phyloP scores from a whole-genome alignment of 805 yeast species.

The Kazachstania africana region DNA sequence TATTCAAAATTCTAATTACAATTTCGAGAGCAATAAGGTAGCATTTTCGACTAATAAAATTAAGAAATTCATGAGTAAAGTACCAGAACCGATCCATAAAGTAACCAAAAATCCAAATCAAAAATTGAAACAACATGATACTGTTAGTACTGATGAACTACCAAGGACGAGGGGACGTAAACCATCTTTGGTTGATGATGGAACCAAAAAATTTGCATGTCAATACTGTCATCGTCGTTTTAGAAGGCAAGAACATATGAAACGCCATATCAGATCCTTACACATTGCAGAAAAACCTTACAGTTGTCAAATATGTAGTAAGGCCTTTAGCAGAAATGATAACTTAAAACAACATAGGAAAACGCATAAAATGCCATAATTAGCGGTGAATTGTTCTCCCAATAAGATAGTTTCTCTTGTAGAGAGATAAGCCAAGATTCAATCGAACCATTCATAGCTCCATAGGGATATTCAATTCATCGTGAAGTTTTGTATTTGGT shows the following conservation, averaged over 20 bases:
- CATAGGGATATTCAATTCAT: slow-evolving; percentile 35
- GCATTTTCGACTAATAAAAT: too few relatives aligned
- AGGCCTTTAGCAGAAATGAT: slow-evolving; percentile 55
- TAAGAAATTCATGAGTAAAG: too few relatives aligned
- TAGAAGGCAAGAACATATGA: slow-evolving; percentile 66
- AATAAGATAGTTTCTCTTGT: too few relatives aligned
- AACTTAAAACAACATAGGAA: slow-evolving; percentile 56
- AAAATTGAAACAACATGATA: slow-evolving; percentile 1
- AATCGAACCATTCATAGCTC: too few relatives aligned
- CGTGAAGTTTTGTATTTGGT: slow-evolving; percentile 20
- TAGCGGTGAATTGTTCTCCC: too few relatives aligned
- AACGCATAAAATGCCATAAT: too few relatives aligned
- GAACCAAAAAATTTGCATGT: slow-evolving; percentile 47
- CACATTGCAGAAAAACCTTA: slow-evolving; percentile 66
- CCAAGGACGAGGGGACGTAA: slow-evolving; percentile 48
- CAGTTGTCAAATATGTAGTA: slow-evolving; percentile 46
- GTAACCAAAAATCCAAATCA: background rate
- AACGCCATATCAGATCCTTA: slow-evolving; percentile 59
- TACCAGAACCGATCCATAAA: too few relatives aligned
- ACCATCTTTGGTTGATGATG: slow-evolving; percentile 50
- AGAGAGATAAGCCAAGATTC: background rate
- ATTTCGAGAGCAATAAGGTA: too few relatives aligned
- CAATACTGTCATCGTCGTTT: slow-evolving; percentile 52
- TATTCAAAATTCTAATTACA: too few relatives aligned
- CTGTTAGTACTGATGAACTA: too few relatives aligned